Conservation (phyloP, 192 early-diverging fungal genomes). For the Backusella psychrophila region DNA sequence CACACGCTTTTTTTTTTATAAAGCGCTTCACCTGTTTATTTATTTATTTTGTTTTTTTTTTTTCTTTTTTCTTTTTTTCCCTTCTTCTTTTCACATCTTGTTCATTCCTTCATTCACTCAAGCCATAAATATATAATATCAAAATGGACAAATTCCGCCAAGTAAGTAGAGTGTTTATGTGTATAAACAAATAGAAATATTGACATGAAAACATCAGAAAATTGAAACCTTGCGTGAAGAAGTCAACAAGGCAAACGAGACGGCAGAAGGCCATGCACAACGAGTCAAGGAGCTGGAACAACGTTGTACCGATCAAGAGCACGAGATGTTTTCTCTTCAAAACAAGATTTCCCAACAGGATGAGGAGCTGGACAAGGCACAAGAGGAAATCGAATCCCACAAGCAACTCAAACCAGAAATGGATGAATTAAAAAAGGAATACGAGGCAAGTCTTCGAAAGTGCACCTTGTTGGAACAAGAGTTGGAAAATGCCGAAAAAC, state of each 20-base stretch:
- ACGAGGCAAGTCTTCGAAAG: conserved; percentile 37
- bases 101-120: neutral
- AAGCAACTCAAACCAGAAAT: conserved; percentile 30
- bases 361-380: conserved; percentile 30
- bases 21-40: neutral
- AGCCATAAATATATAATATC: neutral
- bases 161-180: conserved; percentile 9
- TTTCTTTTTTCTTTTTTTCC: neutral
- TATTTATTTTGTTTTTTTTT: neutral
- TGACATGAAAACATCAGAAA: conserved; percentile 49
- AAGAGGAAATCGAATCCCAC: conserved; percentile 26
- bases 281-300: conserved; percentile 55
- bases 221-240: conserved; percentile 59
- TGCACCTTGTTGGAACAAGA: conserved; percentile 46
- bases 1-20: neutral
- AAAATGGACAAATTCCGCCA: conserved; percentile 31
- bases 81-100: neutral
- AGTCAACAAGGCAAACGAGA: conserved; percentile 58
- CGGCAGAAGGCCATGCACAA: conserved; percentile 55
- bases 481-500: conserved; percentile 52
- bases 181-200: neutral
- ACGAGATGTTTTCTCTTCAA: conserved; percentile 65
- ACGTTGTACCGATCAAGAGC: conserved; percentile 60
- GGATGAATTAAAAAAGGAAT: conserved; percentile 32
- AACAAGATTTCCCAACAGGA: conserved; percentile 46